Base-by-base conservation (phyloP, 257 asterid species). In the Solanum piurae region DNA sequence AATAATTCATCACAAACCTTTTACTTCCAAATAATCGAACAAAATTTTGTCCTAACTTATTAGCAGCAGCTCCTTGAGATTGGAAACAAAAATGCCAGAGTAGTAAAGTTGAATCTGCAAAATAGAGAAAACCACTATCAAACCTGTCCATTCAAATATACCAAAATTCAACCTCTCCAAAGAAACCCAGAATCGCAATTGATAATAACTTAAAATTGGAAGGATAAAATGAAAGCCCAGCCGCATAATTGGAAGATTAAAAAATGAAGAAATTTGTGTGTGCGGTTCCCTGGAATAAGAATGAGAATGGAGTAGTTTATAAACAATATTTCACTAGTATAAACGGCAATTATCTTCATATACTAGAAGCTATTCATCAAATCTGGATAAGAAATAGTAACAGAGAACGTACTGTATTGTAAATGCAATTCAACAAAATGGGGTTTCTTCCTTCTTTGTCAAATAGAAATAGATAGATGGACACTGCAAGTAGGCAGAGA, bases 1-100 rank as follows among this genome's bases (percentile, higher is more conserved):
- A 86, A 87, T 76, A 18, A 86, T 80, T 89, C 96, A 93, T 94
- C 92, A 91, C 34, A 36, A 79, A 27, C n/a, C 27, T 44, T 44
- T 79, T 7, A 76, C 58, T 11, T 40, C 42, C 80, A 73, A 73
- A 73, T 42, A 40, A 42, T 37, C 62, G 5, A 77, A 38, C 21
- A 77, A 12, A 76, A 37, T 37, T 74, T 75, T 76, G 12, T 25
- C 83, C 36, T 13, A 44, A 42, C 23, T 77, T 77, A 77, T 40
- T 12, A 14, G 84, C 62, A 77, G 37, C 21, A 12, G 60, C 83
- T 76, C 64, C 20, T 55, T 18, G 64, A 55, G 64, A 52, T 55
- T 55, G 9, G 18, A 55, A 55, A 55, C 4, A 18, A 55, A 55
- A 18, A 55, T 55, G 64, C 10, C 29, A 40, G 11, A 75, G 23